Percentiles rank a stretch among this genome's conserved stretches.
Conservation (phyloP, 1,284 basidiomycete genomes). For the Heterobasidion irregulare region DNA sequence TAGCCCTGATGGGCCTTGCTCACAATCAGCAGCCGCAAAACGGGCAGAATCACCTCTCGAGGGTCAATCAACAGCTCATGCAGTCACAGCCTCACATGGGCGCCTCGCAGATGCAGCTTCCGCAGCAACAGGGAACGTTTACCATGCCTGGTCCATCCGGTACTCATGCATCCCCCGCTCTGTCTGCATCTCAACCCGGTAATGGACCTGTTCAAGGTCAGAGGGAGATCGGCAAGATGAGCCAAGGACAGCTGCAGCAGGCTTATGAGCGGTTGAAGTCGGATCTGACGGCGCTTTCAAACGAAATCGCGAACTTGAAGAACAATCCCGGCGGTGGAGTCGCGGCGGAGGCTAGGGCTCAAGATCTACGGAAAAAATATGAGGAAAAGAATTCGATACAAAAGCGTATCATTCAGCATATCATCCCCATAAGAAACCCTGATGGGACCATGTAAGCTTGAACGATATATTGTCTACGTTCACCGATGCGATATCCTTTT, state of each 20-base stretch:
- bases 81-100: slow-evolving; percentile 3
- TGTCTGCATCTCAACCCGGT: neutral
- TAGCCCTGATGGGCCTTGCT: slow-evolving; percentile 37
- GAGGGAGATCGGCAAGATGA: too few relatives aligned
- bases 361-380: neutral
- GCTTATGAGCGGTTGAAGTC: too few relatives aligned
- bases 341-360: neutral
- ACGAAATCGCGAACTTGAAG: too few relatives aligned
- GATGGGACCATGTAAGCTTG: too few relatives aligned
- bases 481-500: neutral
- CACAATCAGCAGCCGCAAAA: slow-evolving; percentile 34
- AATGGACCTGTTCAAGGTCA: neutral
- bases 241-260: too few relatives aligned
- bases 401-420: neutral
- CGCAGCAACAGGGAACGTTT: neutral
- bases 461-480: neutral
- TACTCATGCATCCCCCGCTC: neutral
- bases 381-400: neutral
- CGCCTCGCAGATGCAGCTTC: neutral
- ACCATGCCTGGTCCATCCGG: neutral
- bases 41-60: slow-evolving; percentile 27
- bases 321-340: neutral
- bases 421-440: neutral
- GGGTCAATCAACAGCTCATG: slow-evolving; percentile 4
- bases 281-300: too few relatives aligned